A percentile compares a stretch with the other conserved stretches of the same genome.
phyloP scores from a whole-genome alignment of 768 basidiomycete genomes.

The Gloeostereum incarnatum region DNA sequence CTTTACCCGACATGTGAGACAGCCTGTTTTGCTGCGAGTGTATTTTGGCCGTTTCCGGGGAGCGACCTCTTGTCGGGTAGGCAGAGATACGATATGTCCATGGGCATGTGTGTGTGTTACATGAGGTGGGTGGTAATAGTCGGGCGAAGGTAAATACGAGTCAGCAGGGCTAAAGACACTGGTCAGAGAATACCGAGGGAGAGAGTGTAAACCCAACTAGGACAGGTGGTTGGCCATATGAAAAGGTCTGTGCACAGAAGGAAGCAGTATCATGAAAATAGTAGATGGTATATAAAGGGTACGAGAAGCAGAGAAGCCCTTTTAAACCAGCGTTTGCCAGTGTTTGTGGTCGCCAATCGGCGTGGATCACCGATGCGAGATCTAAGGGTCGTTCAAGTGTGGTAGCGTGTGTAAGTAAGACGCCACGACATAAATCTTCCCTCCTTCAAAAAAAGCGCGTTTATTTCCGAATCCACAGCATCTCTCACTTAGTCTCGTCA shows the following conservation, averaged over 20 bases:
- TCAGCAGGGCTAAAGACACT: constrained; percentile 17
- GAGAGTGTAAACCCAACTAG: constrained; percentile 27
- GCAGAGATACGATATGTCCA: constrained; percentile 38
- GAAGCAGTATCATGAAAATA: constrained; percentile 9
- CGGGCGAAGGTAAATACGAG: constrained; percentile 29
- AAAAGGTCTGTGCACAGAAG: constrained; percentile 12
- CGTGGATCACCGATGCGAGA: constrained; percentile 56
- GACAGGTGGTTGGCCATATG: constrained; percentile 43
- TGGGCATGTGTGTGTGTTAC: constrained; percentile 16
- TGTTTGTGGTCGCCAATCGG: constrained; percentile 33
- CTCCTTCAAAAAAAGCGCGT: too few species aligned
- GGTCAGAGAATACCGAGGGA: constrained; percentile 5
- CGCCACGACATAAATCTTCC: too few species aligned
- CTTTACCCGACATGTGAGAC: constrained; percentile 87
- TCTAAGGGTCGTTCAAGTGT: constrained; percentile 52
- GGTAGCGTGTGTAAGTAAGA: too few species aligned
- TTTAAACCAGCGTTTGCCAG: constrained; percentile 32
- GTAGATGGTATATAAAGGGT: constrained; percentile 20
- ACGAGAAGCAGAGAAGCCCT: constrained; percentile 26
- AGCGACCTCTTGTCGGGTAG: constrained; percentile 37
- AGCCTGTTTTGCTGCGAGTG: constrained; percentile 90
- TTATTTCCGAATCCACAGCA: too few species aligned
- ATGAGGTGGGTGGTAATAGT: constrained; percentile 26
- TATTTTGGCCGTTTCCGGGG: constrained; percentile 85
- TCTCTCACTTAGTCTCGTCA: too few species aligned